Evolutionary conservation across 139 green algal species (phyloP).

Genomic region (Micractinium conductrix): DNA sequence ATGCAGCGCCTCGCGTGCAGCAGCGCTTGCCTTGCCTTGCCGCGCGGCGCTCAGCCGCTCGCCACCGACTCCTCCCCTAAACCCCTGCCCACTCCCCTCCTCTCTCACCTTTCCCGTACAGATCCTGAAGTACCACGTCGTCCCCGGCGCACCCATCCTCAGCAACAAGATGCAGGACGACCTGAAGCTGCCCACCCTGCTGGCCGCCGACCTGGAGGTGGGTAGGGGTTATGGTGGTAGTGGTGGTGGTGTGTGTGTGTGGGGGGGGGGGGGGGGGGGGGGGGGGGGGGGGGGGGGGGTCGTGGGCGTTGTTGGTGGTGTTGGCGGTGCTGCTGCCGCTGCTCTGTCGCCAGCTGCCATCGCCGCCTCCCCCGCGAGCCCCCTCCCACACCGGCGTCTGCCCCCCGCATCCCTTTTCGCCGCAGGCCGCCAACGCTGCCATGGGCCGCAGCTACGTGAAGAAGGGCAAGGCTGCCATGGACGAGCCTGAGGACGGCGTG

Average conservation of each 20-base stretch:
- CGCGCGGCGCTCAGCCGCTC: not conserved
- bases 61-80: too few relatives aligned
- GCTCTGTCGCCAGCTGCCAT: not conserved
- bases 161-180: not conserved
- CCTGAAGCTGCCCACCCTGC: conserved; percentile 31
- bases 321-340: too few relatives aligned
- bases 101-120: not conserved
- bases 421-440: too few relatives aligned
- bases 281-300: too few relatives aligned
- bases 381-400: too few relatives aligned
- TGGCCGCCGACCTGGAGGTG: conserved; percentile 19
- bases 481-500: conserved; percentile 14
- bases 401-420: too few relatives aligned
- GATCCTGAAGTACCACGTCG: conserved; percentile 46
- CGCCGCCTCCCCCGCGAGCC: not conserved
- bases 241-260: too few relatives aligned
- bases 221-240: too few relatives aligned
- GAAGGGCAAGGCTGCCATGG: too few relatives aligned
- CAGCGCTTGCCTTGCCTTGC: not conserved
- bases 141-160: conserved; percentile 19
- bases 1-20: not conserved
- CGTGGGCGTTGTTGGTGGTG: too few relatives aligned
- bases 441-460: too few relatives aligned
- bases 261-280: too few relatives aligned
- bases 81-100: not conserved